These are phyloP conservation scores for sunflower (Helianthus annuus) DNA, from an alignment of 129 eudicot genomes.

Conservation along the genomic window DNA sequence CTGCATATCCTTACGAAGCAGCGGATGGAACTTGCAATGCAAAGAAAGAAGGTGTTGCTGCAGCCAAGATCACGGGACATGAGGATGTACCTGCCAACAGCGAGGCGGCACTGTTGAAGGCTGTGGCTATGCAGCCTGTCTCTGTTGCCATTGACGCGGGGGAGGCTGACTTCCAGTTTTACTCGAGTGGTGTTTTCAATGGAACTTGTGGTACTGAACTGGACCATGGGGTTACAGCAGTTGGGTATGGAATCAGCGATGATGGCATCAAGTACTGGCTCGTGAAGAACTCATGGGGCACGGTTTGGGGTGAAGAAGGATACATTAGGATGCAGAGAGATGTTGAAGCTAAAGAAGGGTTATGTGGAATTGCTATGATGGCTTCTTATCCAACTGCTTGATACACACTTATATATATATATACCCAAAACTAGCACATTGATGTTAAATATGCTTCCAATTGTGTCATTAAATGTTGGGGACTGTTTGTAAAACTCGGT, in stretches of 20 bases:
- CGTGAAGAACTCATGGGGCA: slow-evolving; percentile 23
- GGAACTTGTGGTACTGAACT: slow-evolving; percentile 19
- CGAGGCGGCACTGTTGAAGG: slow-evolving; percentile 59
- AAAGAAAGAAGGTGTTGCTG: background rate
- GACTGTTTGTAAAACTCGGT: background rate
- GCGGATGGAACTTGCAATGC: slow-evolving; percentile 31
- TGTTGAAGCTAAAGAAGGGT: slow-evolving; percentile 23
- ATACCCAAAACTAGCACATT: background rate
- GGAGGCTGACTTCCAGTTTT: slow-evolving; percentile 60
- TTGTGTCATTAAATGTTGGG: background rate
- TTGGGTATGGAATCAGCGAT: slow-evolving; percentile 15
- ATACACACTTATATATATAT: background rate
- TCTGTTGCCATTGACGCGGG: slow-evolving; percentile 72
- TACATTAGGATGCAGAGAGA: slow-evolving; percentile 29
- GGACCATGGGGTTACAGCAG: slow-evolving; percentile 19
- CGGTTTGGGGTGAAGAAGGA: slow-evolving; percentile 27
- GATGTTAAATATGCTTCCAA: background rate
- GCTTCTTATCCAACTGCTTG: slow-evolving; percentile 25
- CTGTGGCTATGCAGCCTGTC: slow-evolving; percentile 61
- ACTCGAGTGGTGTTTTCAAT: slow-evolving; percentile 30
- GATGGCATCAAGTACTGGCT: slow-evolving; percentile 11
- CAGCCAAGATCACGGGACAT: slow-evolving; percentile 40
- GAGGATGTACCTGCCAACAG: slow-evolving; percentile 55
- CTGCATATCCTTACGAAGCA: slow-evolving; percentile 59
- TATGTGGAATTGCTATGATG: slow-evolving; percentile 28